Base-by-base conservation (phyloP, 2,329 filamentous ascomycete genomes). In the Exophiala lecanii-corni region DNA sequence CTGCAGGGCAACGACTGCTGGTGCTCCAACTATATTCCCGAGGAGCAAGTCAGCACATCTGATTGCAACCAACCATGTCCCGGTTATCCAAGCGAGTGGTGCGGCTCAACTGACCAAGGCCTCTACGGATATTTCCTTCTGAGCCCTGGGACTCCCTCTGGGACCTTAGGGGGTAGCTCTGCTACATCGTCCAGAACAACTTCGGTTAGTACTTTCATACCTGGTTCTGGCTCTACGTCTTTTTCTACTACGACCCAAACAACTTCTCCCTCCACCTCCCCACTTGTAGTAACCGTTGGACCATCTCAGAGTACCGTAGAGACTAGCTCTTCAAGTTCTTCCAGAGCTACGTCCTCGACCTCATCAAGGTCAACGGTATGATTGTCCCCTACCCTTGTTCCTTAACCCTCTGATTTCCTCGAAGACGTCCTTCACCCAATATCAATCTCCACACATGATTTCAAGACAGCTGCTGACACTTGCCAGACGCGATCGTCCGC, bases 11-110 rank as follows among this genome's bases (percentile, higher is more conserved):
- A 67, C 40, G 56, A 59, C 13, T 74, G 71, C 55, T 74, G 71
- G 70, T 74, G 71, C 54, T 68, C 70, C 6, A 66, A 73, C 45
- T 65, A 69, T 39, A 59, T 58, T 9, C 71, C 71, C 2, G 59
- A 62, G 5, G 47, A 60, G 26, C 63, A 59, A 5, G 60, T 61
- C 5, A 61, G 57, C 34, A 56, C 58, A 3, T 55, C 57, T 1
- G 50, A 65, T 4, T 74, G 71, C 55, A 55, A 61, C 41, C 55
- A 62, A 30, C 35, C 49, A 15, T 74, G 71, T 41, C 70, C 71
- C 9, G 71, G 71, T n/a, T 73, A 67, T 53, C 63, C 63, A n/a
- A 41, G 45, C 12, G 71, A 74, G 42, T 60, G 57, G 39, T 74
- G 71, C 53, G 71, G 71, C 39, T 67, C 59, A 54, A 49, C 56